These are phyloP conservation scores for Reutealis trisperma DNA, from an alignment of 345 rosid species.

Conservation along the genomic window DNA sequence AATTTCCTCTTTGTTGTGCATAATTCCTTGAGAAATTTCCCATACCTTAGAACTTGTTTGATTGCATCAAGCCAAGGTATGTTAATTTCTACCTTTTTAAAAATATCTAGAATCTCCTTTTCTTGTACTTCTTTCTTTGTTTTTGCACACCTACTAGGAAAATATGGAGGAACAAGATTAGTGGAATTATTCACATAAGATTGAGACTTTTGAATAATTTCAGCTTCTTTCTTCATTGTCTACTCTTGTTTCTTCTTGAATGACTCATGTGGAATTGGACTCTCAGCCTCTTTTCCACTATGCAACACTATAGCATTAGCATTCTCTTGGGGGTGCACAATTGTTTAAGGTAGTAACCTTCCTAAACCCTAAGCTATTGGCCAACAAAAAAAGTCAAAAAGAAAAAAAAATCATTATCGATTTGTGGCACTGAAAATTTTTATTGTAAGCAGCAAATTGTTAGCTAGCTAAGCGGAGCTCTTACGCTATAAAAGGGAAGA, in stretches of 20 bases:
- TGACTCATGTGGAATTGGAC: not conserved
- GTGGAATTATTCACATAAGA: not conserved
- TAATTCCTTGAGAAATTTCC: not conserved
- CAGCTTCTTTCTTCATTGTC: not conserved
- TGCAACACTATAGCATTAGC: not conserved
- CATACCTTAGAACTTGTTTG: not conserved
- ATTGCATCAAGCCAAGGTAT: not conserved
- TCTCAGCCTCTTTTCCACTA: not conserved
- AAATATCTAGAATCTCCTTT: not conserved
- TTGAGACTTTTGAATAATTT: not conserved
- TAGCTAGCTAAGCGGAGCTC: too few species aligned
- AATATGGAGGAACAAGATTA: not conserved
- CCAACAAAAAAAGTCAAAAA: too few species aligned
- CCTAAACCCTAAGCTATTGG: not conserved
- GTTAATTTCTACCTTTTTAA: not conserved
- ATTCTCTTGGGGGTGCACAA: not conserved
- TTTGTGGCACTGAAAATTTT: too few species aligned
- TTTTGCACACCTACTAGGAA: not conserved
- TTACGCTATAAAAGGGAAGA: too few species aligned
- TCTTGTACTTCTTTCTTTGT: not conserved
- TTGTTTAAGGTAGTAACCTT: not conserved
- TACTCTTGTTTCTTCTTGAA: not conserved
- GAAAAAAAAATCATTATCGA: too few species aligned
- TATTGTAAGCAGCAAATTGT: too few species aligned
- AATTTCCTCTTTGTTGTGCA: not conserved